Evolutionary conservation across 129 eudicot genomes (phyloP).

Genomic region (Chrysanthemum lavandulifolium): DNA sequence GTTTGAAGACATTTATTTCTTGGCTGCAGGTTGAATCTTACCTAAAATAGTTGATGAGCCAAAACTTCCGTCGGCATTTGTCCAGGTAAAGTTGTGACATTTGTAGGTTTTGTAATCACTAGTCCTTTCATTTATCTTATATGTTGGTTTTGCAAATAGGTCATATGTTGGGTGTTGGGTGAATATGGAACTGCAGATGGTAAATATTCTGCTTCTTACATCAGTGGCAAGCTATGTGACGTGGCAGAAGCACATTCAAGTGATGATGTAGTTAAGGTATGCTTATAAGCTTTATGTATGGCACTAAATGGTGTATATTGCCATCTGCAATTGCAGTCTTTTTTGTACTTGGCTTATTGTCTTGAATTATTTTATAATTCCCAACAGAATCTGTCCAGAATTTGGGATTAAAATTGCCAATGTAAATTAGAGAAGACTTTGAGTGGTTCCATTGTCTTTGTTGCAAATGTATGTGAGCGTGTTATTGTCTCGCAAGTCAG

Average conservation of each 20-base stretch:
- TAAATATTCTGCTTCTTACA: constrained; percentile 90
- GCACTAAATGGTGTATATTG: background rate
- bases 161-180: constrained; percentile 99
- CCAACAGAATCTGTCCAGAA: too few relatives aligned
- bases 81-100: constrained; percentile 55
- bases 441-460: too few relatives aligned
- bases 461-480: background rate
- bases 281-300: background rate
- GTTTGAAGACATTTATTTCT: background rate
- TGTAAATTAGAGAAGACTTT: too few relatives aligned
- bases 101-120: background rate
- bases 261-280: constrained; percentile 95
- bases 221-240: constrained; percentile 92
- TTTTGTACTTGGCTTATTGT: background rate
- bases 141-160: constrained; percentile 41
- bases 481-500: background rate
- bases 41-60: constrained; percentile 83
- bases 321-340: constrained; percentile 4
- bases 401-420: too few relatives aligned
- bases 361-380: background rate
- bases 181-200: constrained; percentile 98
- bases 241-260: constrained; percentile 92
- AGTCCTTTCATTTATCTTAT: constrained; percentile 6
- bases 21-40: constrained; percentile 92
- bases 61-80: constrained; percentile 94